Evolutionary conservation across 345 rosid genomes (phyloP).

Genomic region (Sonneratia alba): DNA sequence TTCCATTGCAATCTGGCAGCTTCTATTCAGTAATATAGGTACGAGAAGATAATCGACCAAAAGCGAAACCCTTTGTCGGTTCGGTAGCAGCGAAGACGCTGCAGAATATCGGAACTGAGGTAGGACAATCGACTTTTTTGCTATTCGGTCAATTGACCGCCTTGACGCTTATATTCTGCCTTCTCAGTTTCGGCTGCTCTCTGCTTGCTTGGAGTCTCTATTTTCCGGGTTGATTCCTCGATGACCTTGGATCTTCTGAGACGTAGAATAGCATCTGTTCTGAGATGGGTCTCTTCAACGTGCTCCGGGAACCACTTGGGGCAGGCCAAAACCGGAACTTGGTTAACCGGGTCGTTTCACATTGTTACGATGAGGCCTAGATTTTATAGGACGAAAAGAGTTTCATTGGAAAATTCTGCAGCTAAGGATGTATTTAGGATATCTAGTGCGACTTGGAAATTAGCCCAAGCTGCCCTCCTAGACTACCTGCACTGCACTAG

Average conservation of each 20-base stretch:
- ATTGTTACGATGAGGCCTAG: constrained; percentile 30
- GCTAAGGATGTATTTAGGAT: constrained; percentile 12
- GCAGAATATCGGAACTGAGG: not conserved
- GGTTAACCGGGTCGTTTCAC: constrained; percentile 14
- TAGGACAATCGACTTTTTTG: not conserved
- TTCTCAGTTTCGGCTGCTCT: not conserved
- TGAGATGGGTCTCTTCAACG: constrained; percentile 33
- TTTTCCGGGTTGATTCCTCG: not conserved
- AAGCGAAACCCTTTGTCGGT: not conserved
- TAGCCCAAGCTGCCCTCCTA: constrained; percentile 54
- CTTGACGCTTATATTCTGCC: not conserved
- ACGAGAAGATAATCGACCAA: not conserved
- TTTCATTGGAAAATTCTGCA: not conserved
- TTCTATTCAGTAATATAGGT: not conserved
- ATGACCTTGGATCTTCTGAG: constrained; percentile 1
- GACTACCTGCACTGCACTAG: constrained; percentile 67
- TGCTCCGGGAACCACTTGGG: constrained; percentile 15
- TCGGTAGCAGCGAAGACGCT: not conserved
- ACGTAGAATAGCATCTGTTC: constrained; percentile 12
- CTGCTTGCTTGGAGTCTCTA: not conserved
- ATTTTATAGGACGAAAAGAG: constrained; percentile 23
- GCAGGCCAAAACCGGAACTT: constrained; percentile 15
- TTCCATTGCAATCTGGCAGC: not conserved
- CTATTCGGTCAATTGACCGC: not conserved
- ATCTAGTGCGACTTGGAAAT: constrained; percentile 23